Evolutionary conservation across 345 rosid genomes (phyloP).

Genomic region (Corymbia maculata): DNA sequence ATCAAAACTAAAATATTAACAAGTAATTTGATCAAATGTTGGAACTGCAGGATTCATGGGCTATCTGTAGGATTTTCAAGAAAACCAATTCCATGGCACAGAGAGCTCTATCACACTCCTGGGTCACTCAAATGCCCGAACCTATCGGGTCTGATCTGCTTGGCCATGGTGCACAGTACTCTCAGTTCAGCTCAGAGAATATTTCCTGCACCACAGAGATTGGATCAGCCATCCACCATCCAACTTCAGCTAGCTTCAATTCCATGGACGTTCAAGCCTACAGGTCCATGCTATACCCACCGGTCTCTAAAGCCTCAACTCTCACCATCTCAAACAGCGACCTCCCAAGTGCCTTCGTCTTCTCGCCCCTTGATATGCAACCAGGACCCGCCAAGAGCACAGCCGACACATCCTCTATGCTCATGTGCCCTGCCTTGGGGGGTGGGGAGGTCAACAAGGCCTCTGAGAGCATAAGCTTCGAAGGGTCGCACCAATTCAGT

Average conservation of each 20-base stretch:
- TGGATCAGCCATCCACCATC: conserved; percentile 24
- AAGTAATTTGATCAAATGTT: background rate
- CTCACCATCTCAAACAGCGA: conserved; percentile 16
- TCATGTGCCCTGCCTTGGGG: conserved; percentile 8
- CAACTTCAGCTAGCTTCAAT: conserved; percentile 15
- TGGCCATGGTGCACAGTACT: conserved; percentile 5
- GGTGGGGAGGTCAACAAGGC: conserved; percentile 5
- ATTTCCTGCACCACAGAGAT: conserved; percentile 40
- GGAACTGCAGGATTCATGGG: conserved; percentile 77
- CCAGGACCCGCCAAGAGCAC: conserved; percentile 10
- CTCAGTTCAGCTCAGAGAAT: conserved; percentile 33
- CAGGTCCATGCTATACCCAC: conserved; percentile 7
- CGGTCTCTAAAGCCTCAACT: conserved; percentile 7
- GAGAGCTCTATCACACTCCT: conserved; percentile 48
- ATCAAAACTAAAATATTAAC: background rate
- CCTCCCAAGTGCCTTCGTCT: conserved; percentile 18
- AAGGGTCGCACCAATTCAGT: conserved; percentile 15
- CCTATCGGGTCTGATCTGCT: conserved; percentile 12
- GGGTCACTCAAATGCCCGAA: conserved; percentile 29
- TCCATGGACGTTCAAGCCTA: conserved; percentile 13
- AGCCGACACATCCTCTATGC: conserved; percentile 12
- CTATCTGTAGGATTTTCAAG: conserved; percentile 94
- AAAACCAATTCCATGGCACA: conserved; percentile 69
- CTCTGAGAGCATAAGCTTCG: conserved; percentile 10
- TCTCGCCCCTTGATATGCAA: conserved; percentile 16